phyloP scores from a whole-genome alignment of 495 filamentous ascomycete genomes.

The Aspergillus olivimuriae region DNA sequence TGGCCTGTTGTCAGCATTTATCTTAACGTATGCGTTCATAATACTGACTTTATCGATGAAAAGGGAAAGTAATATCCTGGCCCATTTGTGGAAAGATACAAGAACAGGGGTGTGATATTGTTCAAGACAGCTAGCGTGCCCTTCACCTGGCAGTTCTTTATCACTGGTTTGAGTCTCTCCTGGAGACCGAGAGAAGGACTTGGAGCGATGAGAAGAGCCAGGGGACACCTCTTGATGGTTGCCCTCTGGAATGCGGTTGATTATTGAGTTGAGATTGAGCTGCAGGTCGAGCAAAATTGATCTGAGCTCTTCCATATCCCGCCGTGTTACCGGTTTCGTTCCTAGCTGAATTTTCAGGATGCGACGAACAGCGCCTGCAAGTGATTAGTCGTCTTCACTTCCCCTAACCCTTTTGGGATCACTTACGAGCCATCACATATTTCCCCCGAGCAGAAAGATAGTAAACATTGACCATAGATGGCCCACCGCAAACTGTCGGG shows the following conservation, averaged over 20 bases:
- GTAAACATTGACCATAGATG: slow-evolving; percentile 43
- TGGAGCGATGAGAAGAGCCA: slow-evolving; percentile 13
- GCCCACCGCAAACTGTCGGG: slow-evolving; percentile 36
- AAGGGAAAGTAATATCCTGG: slow-evolving; percentile 36
- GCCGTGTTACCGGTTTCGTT: slow-evolving; percentile 35
- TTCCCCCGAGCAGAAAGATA: slow-evolving; percentile 42
- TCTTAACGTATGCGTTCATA: too few relatives aligned
- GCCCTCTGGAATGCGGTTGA: slow-evolving; percentile 33
- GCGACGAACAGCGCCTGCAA: slow-evolving; percentile 35
- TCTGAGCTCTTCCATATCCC: slow-evolving; percentile 41
- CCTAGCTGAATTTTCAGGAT: slow-evolving; percentile 42
- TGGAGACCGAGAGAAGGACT: slow-evolving; percentile 28
- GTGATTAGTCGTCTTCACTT: slow-evolving; percentile 9
- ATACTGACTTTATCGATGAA: slow-evolving; percentile 41
- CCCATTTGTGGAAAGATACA: slow-evolving; percentile 43
- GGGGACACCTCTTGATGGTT: slow-evolving; percentile 8
- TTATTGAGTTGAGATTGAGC: slow-evolving; percentile 36
- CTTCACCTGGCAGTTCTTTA: slow-evolving; percentile 32
- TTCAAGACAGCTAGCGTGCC: slow-evolving; percentile 30
- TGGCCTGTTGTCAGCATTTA: neutral
- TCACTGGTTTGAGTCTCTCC: slow-evolving; percentile 20
- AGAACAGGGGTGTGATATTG: slow-evolving; percentile 42
- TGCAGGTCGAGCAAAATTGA: slow-evolving; percentile 41
- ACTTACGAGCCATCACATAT: slow-evolving; percentile 44
- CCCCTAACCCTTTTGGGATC: neutral